Evolutionary conservation across 139 green algal species (phyloP).

Genomic region (Gonium pectorale): DNA sequence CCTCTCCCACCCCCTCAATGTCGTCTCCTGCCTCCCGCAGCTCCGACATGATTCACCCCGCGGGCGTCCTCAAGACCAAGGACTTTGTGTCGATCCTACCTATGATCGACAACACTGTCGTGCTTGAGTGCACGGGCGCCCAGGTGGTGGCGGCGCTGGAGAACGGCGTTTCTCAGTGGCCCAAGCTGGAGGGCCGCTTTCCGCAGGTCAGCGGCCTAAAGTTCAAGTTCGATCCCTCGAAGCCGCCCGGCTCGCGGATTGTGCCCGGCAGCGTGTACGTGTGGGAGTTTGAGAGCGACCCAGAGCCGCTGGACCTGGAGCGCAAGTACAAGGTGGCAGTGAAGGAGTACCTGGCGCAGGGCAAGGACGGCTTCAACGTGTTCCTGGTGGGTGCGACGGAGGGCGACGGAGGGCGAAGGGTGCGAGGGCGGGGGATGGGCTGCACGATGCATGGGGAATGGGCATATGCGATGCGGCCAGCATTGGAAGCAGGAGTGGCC

Average conservation of each 20-base stretch:
- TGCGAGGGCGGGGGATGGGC: too few relatives aligned
- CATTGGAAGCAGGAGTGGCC: too few relatives aligned
- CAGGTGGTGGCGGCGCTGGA: constrained; percentile 76
- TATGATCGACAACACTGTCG: constrained; percentile 74
- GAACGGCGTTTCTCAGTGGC: constrained; percentile 74
- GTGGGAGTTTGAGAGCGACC: constrained; percentile 16
- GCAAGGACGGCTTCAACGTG: constrained; percentile 81
- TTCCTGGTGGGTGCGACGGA: constrained; percentile 55
- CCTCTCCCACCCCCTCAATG: too few relatives aligned
- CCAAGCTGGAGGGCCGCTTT: constrained; percentile 81
- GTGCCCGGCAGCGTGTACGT: constrained; percentile 61
- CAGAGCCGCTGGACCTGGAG: constrained; percentile 56
- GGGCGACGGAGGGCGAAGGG: too few relatives aligned
- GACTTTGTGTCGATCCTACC: constrained; percentile 82
- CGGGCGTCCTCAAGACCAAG: constrained; percentile 60
- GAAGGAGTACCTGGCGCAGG: constrained; percentile 80
- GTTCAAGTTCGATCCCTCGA: constrained; percentile 75
- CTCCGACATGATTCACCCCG: constrained; percentile 54
- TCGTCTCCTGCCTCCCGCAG: constrained; percentile 31
- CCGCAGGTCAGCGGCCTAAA: constrained; percentile 62
- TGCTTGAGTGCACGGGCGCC: constrained; percentile 46
- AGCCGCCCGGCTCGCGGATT: constrained; percentile 60
- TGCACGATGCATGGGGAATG: too few relatives aligned
- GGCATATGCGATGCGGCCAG: too few relatives aligned
- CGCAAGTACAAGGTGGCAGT: constrained; percentile 68